Base-by-base conservation (phyloP, 257 asterid species). In the Przewalskia tangutica region DNA sequence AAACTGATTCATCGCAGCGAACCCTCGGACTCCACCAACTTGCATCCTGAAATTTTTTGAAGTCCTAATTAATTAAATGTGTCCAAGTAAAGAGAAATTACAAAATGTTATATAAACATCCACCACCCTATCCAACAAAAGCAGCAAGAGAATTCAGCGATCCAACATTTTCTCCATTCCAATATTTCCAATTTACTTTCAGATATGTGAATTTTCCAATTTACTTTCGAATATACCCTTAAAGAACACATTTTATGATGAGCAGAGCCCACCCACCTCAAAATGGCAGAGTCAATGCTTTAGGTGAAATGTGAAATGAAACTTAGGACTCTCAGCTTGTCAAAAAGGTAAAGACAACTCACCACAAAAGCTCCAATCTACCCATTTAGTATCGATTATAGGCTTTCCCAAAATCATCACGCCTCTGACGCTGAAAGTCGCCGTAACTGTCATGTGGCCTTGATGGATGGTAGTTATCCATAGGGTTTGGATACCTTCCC, bases 361-460 rank as follows among this genome's bases (percentile, higher is more conserved):
- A 93, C 98, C 97, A 66, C 97, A 66, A 81, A 82, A 84, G 77
- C 85, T 77, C 83, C 86, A 86, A 81, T 77, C 81, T 62, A 83
- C 84, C 85, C 90, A 84, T 83, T 85, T 84, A 95, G 90, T 88
- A 93, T 68, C 94, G 90, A 84, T 91, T 88, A 85, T 89, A 91
- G 48, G 97, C 79, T 83, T 88, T 92, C 81, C 91, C 91, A 65
- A 86, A 89, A 82, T 95, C 95, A 79, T 89, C 94, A 27, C 91
- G 97, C 82, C 97, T 90, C 85, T 88, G 95, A 81, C 86, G 93
- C 88, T 90, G 95, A 85, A 90, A 89, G 78, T 93, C 92, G 4
- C 85, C 93, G 60, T 88, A 91, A 34, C 82, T 77, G 77, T 88
- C 95, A 38, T 87, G 89, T 85, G 94, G 89, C 86, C 97, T 91